Conservation (phyloP, 1,139 yeast species). For the Yamadazyma taylorii region DNA sequence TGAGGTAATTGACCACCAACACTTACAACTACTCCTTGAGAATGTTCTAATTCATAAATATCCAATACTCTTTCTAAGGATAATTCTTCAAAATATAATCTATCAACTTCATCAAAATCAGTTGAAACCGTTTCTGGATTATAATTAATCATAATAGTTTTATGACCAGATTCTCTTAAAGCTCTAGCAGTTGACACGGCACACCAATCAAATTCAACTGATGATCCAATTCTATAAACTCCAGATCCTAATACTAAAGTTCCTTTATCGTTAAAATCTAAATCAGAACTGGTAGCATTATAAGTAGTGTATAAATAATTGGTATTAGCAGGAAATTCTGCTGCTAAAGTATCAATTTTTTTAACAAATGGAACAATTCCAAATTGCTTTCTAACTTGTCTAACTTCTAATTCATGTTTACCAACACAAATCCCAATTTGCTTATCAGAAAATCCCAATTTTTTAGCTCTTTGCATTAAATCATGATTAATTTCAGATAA, state of each 20-base stretch:
- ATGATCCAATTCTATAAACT: conserved; percentile 97
- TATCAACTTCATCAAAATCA: conserved; percentile 96
- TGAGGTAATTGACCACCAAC: conserved; percentile 99
- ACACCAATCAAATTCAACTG: conserved; percentile 99
- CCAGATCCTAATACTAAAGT: conserved; percentile 96
- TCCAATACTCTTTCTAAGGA: conserved; percentile 96
- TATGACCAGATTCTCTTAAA: conserved; percentile 80
- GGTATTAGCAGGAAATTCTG: conserved; percentile 97
- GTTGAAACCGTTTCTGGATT: conserved; percentile 99
- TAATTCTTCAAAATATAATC: conserved; percentile 93
- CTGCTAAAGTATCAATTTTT: conserved; percentile 96
- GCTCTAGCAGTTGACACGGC: conserved; percentile 97
- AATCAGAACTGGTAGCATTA: conserved; percentile 85
- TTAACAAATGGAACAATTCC: conserved; percentile 92
- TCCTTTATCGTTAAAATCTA: conserved; percentile 84
- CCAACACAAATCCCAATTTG: conserved; percentile 82
- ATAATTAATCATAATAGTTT: conserved; percentile 94
- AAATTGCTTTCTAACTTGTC: conserved; percentile 72
- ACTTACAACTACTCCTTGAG: conserved; percentile 90
- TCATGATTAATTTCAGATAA: conserved; percentile 63
- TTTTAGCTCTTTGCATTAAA: conserved; percentile 76
- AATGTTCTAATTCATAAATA: conserved; percentile 87
- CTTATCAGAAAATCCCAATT: conserved; percentile 91
- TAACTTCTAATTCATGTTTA: conserved; percentile 72
- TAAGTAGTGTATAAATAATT: conserved; percentile 95